Percentiles rank a stretch among this genome's conserved stretches.
Conservation (phyloP, 1,284 basidiomycete genomes). For the Vanrija sp. region DNA sequence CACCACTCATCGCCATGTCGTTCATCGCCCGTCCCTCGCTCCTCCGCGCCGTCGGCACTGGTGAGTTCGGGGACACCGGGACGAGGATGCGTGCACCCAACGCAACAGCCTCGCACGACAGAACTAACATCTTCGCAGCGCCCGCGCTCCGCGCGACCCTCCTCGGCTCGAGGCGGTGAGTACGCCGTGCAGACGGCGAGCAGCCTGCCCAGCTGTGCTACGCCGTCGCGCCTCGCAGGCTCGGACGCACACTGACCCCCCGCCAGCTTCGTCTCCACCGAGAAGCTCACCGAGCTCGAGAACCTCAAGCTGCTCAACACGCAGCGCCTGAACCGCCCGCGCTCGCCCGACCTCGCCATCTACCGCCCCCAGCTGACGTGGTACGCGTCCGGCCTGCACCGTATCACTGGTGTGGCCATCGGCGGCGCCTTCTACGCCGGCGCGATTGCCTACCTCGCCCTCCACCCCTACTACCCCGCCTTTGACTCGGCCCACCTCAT, state of each 20-base stretch:
- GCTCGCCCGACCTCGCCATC: slow-evolving; percentile 89
- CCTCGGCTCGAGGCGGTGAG: slow-evolving; percentile 17
- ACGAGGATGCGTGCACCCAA: no score
- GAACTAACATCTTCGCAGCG: slow-evolving; percentile 2
- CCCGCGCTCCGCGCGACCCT: slow-evolving; percentile 10
- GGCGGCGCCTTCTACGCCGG: slow-evolving; percentile 83
- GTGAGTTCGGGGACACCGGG: slow-evolving; percentile 1
- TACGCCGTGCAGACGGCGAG: background rate
- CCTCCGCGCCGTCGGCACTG: slow-evolving; percentile 18
- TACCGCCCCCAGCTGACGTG: slow-evolving; percentile 94
- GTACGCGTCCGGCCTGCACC: slow-evolving; percentile 78
- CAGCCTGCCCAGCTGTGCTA: no score
- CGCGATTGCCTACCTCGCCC: slow-evolving; percentile 73
- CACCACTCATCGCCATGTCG: slow-evolving; percentile 6
- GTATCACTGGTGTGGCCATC: slow-evolving; percentile 75
- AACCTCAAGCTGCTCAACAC: slow-evolving; percentile 64
- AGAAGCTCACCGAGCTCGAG: slow-evolving; percentile 33
- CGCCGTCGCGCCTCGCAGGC: background rate
- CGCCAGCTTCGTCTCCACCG: slow-evolving; percentile 26
- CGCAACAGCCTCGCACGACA: background rate
- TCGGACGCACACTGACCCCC: background rate
- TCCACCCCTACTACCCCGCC: slow-evolving; percentile 63
- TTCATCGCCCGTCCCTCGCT: slow-evolving; percentile 18
- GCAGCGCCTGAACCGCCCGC: slow-evolving; percentile 79
- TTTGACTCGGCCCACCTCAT: slow-evolving; percentile 71